These are phyloP conservation scores for Candida takata DNA, from an alignment of 805 yeast species.

Conservation along the genomic window DNA sequence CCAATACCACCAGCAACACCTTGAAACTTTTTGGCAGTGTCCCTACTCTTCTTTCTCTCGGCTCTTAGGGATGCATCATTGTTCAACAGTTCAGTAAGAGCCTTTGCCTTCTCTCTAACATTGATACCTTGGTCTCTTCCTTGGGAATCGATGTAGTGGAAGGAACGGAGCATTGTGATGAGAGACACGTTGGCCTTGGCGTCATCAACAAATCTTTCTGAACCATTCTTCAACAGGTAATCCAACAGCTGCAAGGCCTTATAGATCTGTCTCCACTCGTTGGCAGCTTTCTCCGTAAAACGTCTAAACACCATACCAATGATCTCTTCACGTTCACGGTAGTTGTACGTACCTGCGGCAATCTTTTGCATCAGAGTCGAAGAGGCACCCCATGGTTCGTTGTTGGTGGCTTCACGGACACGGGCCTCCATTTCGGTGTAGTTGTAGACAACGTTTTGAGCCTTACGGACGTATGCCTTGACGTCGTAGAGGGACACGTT, in stretches of 20 bases:
- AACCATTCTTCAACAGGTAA: conserved; percentile 84
- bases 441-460: conserved; percentile 94
- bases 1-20: conserved; percentile 65
- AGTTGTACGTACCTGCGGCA: conserved; percentile 89
- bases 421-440: conserved; percentile 95
- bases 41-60: conserved; percentile 88
- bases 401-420: conserved; percentile 96
- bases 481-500: conserved; percentile 90
- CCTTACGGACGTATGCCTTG: conserved; percentile 94
- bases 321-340: conserved; percentile 73
- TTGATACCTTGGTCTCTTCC: conserved; percentile 96
- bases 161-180: conserved; percentile 81
- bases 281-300: conserved; percentile 92
- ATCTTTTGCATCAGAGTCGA: conserved; percentile 90
- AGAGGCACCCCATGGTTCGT: conserved; percentile 98
- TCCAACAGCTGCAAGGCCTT: conserved; percentile 90
- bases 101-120: conserved; percentile 86
- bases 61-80: conserved; percentile 72
- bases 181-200: conserved; percentile 77
- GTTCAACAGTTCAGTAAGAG: conserved; percentile 58
- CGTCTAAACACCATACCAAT: conserved; percentile 73
- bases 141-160: conserved; percentile 89
- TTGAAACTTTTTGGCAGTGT: conserved; percentile 73
- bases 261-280: conserved; percentile 97
- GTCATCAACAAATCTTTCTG: conserved; percentile 93